Conservation (phyloP, 805 yeast species). For the Limtongia smithiae region DNA sequence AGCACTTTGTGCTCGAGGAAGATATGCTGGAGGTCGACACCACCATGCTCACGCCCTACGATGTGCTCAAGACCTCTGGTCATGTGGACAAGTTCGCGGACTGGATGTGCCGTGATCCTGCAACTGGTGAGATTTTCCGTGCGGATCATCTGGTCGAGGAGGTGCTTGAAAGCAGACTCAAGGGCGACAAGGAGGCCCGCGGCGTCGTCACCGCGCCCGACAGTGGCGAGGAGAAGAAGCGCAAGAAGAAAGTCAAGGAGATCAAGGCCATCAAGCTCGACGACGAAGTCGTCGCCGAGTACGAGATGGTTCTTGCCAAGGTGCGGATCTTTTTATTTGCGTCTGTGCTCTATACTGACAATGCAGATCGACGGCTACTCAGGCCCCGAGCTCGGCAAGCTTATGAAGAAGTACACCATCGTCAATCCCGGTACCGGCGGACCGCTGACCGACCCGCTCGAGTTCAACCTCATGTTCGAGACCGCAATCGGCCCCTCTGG, state of each 20-base stretch:
- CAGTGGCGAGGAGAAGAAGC: slow-evolving; percentile 82
- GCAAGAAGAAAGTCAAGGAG: slow-evolving; percentile 94
- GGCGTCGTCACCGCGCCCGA: slow-evolving; percentile 61
- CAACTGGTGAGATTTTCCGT: slow-evolving; percentile 96
- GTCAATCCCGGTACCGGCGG: slow-evolving; percentile 90
- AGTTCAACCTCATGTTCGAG: slow-evolving; percentile 97
- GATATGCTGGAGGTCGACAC: slow-evolving; percentile 98
- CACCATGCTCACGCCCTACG: slow-evolving; percentile 96
- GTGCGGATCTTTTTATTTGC: neutral
- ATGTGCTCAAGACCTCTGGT: slow-evolving; percentile 96
- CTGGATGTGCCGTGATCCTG: slow-evolving; percentile 96
- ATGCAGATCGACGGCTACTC: slow-evolving; percentile 83
- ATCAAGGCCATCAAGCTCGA: slow-evolving; percentile 79
- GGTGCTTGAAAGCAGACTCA: slow-evolving; percentile 90
- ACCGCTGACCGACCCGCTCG: slow-evolving; percentile 81
- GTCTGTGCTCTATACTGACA: neutral
- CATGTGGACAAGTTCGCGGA: slow-evolving; percentile 99
- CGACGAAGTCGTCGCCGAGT: slow-evolving; percentile 73
- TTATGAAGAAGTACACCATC: slow-evolving; percentile 77
- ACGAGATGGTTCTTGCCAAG: slow-evolving; percentile 75
- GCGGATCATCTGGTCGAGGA: slow-evolving; percentile 98
- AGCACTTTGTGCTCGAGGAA: slow-evolving; percentile 94
- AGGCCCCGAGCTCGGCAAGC: slow-evolving; percentile 86
- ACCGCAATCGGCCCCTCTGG: slow-evolving; percentile 99
- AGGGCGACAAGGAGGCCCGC: slow-evolving; percentile 96